Conservation (phyloP, 768 basidiomycete genomes). For the Filobasidium floriforme region DNA sequence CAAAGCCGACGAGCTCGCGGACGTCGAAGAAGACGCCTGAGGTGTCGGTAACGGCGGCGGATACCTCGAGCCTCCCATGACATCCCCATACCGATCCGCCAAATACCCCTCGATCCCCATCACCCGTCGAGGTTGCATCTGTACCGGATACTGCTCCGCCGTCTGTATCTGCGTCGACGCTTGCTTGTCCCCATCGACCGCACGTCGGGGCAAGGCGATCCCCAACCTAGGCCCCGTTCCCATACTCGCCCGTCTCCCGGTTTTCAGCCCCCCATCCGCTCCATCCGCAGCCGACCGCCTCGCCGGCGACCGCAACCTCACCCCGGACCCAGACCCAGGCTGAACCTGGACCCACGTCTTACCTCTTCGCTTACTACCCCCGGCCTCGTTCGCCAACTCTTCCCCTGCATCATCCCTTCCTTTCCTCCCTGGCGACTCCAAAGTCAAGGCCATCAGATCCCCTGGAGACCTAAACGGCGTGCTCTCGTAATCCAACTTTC, state of each 20-base stretch:
- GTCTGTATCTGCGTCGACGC: not conserved
- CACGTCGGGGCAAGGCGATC: not conserved
- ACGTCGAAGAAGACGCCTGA: not conserved
- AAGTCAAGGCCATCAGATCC: conserved; percentile 3
- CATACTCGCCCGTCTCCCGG: conserved; percentile 1
- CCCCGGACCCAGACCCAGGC: not conserved
- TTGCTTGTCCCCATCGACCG: not conserved
- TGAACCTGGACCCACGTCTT: conserved; percentile 5
- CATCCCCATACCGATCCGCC: conserved; percentile 1
- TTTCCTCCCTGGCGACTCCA: not conserved
- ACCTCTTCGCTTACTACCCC: not conserved
- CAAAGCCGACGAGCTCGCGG: not conserved
- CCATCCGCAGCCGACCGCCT: no score
- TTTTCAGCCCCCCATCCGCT: not conserved
- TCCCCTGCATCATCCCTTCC: not conserved
- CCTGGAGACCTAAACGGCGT: not conserved
- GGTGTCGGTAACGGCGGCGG: not conserved
- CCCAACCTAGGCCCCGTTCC: not conserved
- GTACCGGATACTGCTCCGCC: not conserved
- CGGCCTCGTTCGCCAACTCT: not conserved
- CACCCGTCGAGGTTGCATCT: not conserved
- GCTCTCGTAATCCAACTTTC: not conserved
- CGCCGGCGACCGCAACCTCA: not conserved
- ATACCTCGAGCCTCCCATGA: not conserved
- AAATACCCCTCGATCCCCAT: conserved; percentile 7